A percentile compares a stretch with the other conserved stretches of the same genome.
Conservation (phyloP, 176 grass and related monocot genomes). For the Panicum miliaceum region DNA sequence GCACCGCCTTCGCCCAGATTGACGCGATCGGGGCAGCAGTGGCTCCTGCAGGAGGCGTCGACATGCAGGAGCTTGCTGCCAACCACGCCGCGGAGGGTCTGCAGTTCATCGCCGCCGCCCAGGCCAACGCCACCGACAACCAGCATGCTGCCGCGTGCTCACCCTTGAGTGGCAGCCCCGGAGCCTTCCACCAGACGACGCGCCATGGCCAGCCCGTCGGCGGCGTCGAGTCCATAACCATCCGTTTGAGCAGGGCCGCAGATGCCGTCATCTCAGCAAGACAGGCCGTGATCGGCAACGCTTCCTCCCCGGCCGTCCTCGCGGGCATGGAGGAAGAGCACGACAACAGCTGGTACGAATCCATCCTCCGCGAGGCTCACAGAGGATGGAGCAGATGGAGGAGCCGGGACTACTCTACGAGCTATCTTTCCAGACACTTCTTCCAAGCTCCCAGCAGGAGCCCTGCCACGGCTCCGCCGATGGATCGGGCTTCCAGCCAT, state of each 20-base stretch:
- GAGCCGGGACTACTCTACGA: neutral
- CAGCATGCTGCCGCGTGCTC: neutral
- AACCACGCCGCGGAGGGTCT: no score
- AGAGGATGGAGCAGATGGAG: neutral
- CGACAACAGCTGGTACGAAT: conserved; percentile 12
- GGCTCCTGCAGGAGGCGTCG: neutral
- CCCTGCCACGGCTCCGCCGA: neutral
- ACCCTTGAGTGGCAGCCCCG: no score
- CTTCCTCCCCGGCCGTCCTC: neutral
- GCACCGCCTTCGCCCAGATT: neutral
- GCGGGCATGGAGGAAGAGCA: neutral
- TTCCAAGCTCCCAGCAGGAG: neutral
- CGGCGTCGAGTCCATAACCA: neutral
- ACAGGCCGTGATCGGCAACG: neutral
- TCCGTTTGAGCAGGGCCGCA: neutral
- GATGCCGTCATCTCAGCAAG: neutral
- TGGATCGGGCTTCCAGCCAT: neutral
- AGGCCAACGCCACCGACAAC: neutral
- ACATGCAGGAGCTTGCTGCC: no score
- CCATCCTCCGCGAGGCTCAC: neutral
- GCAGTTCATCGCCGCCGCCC: no score
- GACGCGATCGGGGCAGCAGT: neutral
- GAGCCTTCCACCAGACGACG: neutral
- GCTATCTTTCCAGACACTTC: neutral
- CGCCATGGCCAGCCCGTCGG: neutral